Base-by-base conservation (phyloP, 2,329 filamentous ascomycete genomes). In the Monosporascus sp. region DNA sequence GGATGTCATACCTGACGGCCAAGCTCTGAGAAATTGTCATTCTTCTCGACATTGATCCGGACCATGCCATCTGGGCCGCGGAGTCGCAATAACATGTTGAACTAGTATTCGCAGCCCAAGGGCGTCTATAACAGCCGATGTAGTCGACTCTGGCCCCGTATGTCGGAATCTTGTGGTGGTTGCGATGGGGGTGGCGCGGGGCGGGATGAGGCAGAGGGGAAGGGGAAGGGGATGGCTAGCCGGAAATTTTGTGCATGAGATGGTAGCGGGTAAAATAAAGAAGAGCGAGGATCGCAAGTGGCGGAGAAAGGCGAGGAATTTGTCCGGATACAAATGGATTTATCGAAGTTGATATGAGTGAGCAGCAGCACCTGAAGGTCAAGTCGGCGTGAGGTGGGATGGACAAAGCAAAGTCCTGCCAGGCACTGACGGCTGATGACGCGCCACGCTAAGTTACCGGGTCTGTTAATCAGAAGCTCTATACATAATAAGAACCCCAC, bases 61-160 rank as follows among this genome's bases (percentile, higher is more conserved):
- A 92, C 87, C 79, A 94, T 94, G 75, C 94, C 94, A 75, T 97
- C 91, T 59, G 89, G 90, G 69, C 91, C 91, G 65, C 92, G 87
- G 62, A 96, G 89, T 71, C 92, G 85, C 53, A 97, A 78, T 66
- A 96, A 80, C 85, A 96, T 96, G 59, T 67, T 74, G 67, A 43
- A 27, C 9, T 35, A 35, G 31, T 35, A 35, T 14, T 35, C 31
- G 31, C 31, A 35, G 31, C 31, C 31, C 31, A 35, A 35, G 14
- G 31, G 31, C 31, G 31, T 9, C 31, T 35, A 11, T 11, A 35
- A 14, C 31, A 35, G 31, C 11, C 31, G 14, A 35, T 5, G 31
- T 35, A 5, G 31, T 35, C 31, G 14, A 14, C 11, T 35, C 9
- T 35, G 31, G 31, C 31, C 1, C 1, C 11, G 31, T 35, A 35